Percentiles rank a stretch among this genome's conserved stretches.
phyloP scores from a whole-genome alignment of 106 monocot genomes.

The Dendrobium huoshanense region DNA sequence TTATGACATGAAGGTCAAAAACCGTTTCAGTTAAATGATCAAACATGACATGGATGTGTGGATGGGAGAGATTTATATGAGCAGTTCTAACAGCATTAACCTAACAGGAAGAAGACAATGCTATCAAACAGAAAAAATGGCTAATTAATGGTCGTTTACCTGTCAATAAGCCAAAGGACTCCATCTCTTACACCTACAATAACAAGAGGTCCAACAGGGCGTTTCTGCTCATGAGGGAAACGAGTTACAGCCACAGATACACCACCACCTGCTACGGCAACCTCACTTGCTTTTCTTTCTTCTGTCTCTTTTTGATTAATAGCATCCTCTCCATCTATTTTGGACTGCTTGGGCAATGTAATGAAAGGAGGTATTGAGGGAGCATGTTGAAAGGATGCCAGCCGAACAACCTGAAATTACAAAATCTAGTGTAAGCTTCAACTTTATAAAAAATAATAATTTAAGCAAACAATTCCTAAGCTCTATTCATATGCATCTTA shows the following conservation, averaged over 20 bases:
- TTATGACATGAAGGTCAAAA: too few relatives aligned
- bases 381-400: conserved; percentile 97
- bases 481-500: background rate
- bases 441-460: background rate
- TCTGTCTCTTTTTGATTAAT: conserved; percentile 45
- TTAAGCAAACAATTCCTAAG: background rate
- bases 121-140: background rate
- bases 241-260: conserved; percentile 93
- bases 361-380: conserved; percentile 97
- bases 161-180: conserved; percentile 96
- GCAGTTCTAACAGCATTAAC: background rate
- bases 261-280: conserved; percentile 97
- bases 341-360: conserved; percentile 76
- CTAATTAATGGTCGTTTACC: conserved; percentile 30
- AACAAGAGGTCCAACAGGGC: conserved; percentile 88
- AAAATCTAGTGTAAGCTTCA: background rate
- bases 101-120: background rate
- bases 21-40: background rate
- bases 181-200: conserved; percentile 96
- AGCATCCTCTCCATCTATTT: conserved; percentile 63
- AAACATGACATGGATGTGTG: background rate
- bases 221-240: conserved; percentile 92
- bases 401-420: conserved; percentile 68
- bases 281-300: conserved; percentile 74
- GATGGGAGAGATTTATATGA: background rate